These are phyloP conservation scores for Arctostaphylos glauca DNA, from an alignment of 148 eudicot genomes.

Conservation along the genomic window DNA sequence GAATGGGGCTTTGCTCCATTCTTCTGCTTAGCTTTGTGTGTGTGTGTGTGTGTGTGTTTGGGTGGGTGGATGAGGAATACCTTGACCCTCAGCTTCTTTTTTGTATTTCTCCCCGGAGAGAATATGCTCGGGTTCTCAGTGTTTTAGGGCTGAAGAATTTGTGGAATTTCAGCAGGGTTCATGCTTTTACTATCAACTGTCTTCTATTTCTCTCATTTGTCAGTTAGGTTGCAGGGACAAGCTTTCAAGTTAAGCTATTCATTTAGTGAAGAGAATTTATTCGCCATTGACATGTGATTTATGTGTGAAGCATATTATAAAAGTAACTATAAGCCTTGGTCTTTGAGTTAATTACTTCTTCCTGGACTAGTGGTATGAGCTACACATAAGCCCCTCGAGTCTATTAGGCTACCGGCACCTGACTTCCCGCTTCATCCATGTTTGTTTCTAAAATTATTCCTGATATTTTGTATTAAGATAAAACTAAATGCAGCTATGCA, in stretches of 20 bases:
- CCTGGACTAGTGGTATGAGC: background rate
- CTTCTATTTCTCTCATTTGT: background rate
- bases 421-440: background rate
- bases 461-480: background rate
- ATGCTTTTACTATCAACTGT: background rate
- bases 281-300: background rate
- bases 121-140: background rate
- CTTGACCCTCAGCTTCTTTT: background rate
- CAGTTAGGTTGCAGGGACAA: background rate
- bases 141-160: background rate
- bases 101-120: background rate
- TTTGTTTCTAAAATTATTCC: background rate
- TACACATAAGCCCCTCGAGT: background rate
- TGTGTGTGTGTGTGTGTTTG: no score
- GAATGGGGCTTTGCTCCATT: background rate
- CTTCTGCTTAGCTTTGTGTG: no score
- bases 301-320: background rate
- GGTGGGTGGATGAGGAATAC: no score
- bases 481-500: constrained; percentile 8
- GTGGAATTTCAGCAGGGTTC: background rate
- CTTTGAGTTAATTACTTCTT: background rate
- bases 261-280: background rate
- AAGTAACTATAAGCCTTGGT: background rate
- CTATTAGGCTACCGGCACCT: background rate
- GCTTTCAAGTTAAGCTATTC: background rate